Percentiles rank a stretch among this genome's conserved stretches.
phyloP scores from a whole-genome alignment of 768 basidiomycete genomes.

The Wakefieldia striispora region DNA sequence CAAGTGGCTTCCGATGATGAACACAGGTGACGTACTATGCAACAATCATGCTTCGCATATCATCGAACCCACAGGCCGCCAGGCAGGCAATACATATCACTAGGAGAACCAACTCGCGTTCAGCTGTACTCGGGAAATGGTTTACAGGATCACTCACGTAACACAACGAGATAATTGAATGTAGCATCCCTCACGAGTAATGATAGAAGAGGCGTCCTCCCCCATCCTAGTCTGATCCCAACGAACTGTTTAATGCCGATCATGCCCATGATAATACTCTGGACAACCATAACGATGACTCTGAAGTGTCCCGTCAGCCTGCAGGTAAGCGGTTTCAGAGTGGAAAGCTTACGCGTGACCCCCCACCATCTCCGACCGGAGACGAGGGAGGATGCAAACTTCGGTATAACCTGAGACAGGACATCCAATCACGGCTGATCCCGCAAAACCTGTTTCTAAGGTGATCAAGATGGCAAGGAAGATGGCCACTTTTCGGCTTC shows the following conservation, averaged over 20 bases:
- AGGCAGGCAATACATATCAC: not conserved
- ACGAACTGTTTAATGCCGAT: slow-evolving; percentile 36
- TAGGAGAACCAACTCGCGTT: not conserved
- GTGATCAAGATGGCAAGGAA: slow-evolving; percentile 11
- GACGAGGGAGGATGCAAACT: slow-evolving; percentile 26
- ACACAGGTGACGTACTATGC: slow-evolving; percentile 3
- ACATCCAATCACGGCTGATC: slow-evolving; percentile 20
- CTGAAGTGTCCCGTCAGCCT: slow-evolving; percentile 3
- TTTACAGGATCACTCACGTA: slow-evolving; percentile 28
- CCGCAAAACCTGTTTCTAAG: slow-evolving; percentile 16
- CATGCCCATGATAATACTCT: slow-evolving; percentile 39
- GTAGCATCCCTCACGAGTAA: slow-evolving; percentile 45
- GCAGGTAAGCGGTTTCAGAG: not conserved
- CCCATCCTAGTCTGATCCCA: slow-evolving; percentile 39
- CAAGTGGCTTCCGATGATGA: not conserved
- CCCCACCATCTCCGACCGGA: not conserved
- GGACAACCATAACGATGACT: slow-evolving; percentile 26
- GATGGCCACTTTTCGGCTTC: slow-evolving; percentile 26
- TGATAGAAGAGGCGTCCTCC: slow-evolving; percentile 40
- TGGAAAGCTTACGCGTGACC: slow-evolving; percentile 17
- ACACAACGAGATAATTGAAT: slow-evolving; percentile 41
- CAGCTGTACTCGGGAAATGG: not conserved
- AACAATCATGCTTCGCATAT: not conserved
- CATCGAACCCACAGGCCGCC: not conserved
- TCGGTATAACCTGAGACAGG: not conserved